A percentile compares a stretch with the other conserved stretches of the same genome.
phyloP scores from a whole-genome alignment of 768 basidiomycete species.

The Neoboletus subvelutipes region DNA sequence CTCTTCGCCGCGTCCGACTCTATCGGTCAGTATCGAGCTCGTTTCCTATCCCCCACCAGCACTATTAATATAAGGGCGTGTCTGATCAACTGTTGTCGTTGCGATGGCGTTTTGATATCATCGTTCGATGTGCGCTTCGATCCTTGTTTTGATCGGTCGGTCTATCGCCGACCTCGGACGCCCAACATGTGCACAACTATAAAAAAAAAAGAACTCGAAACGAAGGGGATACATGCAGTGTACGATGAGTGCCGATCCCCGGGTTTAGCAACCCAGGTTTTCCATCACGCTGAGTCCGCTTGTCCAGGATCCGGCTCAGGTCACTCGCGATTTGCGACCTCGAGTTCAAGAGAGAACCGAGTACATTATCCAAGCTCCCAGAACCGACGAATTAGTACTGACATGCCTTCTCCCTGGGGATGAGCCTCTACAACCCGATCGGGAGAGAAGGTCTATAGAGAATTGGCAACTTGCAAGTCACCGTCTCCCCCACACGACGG shows the following conservation, averaged over 20 bases:
- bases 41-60: not conserved
- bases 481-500: slow-evolving; percentile 10
- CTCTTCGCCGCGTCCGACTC: not conserved
- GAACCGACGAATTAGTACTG: too few species aligned
- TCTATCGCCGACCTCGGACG: not conserved
- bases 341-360: not conserved
- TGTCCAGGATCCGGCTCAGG: not conserved
- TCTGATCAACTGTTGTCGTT: not conserved
- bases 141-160: slow-evolving; percentile 7
- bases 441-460: not conserved
- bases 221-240: not conserved
- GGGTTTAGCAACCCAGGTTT: not conserved
- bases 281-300: too few species aligned
- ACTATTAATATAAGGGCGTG: not conserved
- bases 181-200: not conserved
- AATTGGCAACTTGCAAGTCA: not conserved
- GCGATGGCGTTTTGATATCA: not conserved
- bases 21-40: not conserved
- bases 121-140: not conserved
- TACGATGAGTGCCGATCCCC: not conserved
- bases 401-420: not conserved
- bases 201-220: not conserved
- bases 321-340: not conserved
- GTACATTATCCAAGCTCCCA: not conserved
- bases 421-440: not conserved